Percentiles rank a stretch among this genome's conserved stretches.
Evolutionary conservation across 306 rosid genomes (phyloP).

Genomic region (Notholithocarpus densiflorus): DNA sequence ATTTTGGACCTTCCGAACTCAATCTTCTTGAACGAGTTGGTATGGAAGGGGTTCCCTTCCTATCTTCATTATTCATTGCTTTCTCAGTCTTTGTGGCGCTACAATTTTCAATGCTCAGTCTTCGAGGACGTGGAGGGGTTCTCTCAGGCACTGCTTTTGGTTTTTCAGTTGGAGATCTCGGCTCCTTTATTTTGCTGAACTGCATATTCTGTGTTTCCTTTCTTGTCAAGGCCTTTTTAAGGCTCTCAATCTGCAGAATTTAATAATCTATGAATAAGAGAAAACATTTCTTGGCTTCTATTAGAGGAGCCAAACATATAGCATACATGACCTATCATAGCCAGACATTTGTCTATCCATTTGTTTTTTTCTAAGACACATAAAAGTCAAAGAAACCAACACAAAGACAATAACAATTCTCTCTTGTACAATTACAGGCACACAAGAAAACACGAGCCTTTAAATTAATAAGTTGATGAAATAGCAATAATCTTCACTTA

Average conservation of each 20-base stretch:
- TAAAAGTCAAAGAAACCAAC: background rate
- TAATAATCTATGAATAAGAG: background rate
- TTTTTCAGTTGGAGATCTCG: background rate
- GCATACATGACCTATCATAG: background rate
- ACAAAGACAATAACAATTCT: too few relatives aligned
- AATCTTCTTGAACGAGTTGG: constrained; percentile 58
- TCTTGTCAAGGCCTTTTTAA: constrained; percentile 51
- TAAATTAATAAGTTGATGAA: too few relatives aligned
- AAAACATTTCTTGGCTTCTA: background rate
- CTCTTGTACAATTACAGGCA: too few relatives aligned
- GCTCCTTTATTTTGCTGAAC: constrained; percentile 2
- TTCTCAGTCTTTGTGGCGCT: constrained; percentile 40
- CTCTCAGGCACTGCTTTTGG: constrained; percentile 18
- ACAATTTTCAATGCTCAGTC: constrained; percentile 76
- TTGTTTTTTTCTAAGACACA: too few relatives aligned
- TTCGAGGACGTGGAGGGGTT: constrained; percentile 3
- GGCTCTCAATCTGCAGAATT: constrained; percentile 62
- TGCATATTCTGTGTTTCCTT: background rate
- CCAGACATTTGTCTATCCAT: too few relatives aligned
- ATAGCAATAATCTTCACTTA: too few relatives aligned
- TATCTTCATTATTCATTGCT: constrained; percentile 33
- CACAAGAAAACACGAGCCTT: too few relatives aligned
- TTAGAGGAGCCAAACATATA: background rate
- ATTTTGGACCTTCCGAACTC: constrained; percentile 77
- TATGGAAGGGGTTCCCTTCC: constrained; percentile 38